These are phyloP conservation scores for Albifimbria verrucaria DNA, from an alignment of 2,329 filamentous ascomycete genomes.

Conservation along the genomic window DNA sequence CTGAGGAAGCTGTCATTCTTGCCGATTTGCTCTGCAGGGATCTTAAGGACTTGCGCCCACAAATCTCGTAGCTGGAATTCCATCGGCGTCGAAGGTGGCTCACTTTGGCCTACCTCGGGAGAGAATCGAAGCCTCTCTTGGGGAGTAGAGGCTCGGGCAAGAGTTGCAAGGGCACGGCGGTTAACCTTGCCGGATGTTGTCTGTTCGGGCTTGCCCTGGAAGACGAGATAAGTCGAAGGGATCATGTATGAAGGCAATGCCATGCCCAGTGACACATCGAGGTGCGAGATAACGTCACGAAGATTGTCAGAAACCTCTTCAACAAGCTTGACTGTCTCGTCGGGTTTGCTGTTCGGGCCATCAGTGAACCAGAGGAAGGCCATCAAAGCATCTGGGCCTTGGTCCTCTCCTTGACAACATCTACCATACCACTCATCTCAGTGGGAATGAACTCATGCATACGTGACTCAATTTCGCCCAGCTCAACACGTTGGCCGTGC, in stretches of 20 bases:
- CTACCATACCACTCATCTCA: no score
- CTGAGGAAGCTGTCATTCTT: slow-evolving; percentile 20
- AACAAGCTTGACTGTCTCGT: neutral
- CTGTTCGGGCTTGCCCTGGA: slow-evolving; percentile 8
- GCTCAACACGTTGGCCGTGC: slow-evolving; percentile 21
- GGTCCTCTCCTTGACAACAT: no score
- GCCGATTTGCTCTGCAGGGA: slow-evolving; percentile 22
- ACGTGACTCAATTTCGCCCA: slow-evolving; percentile 17
- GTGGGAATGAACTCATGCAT: neutral
- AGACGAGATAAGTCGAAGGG: slow-evolving; percentile 8
- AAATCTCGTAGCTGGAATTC: neutral
- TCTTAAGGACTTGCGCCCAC: slow-evolving; percentile 6
- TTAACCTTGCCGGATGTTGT: slow-evolving; percentile 13
- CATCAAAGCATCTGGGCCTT: no score
- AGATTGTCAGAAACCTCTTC: neutral
- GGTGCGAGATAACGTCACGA: neutral
- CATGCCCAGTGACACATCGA: neutral
- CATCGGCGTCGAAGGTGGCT: slow-evolving; percentile 1
- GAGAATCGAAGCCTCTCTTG: neutral
- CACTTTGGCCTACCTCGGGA: neutral
- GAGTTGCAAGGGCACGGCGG: slow-evolving; percentile 1
- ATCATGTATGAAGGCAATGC: slow-evolving; percentile 13
- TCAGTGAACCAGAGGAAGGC: neutral
- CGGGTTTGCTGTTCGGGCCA: neutral
- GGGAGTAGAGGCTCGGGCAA: neutral